Evolutionary conservation across 2,329 filamentous ascomycete genomes (phyloP), one percentile per base, ranked within the genome.

Genomic region (Blumeria graminis): DNA sequence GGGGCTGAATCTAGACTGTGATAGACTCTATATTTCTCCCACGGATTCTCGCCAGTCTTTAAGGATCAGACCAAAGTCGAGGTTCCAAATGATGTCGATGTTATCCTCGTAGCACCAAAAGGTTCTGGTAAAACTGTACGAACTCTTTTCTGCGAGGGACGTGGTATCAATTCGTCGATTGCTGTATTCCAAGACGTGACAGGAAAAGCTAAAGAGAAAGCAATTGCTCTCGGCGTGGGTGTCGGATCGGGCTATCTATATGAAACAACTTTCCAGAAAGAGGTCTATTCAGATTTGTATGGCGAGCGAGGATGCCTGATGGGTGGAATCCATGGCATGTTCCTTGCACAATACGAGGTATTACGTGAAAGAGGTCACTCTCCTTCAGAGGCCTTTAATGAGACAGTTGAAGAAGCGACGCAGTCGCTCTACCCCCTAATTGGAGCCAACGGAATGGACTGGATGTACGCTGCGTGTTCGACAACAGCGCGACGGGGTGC

Each of bases 241-340:
- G 85, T 98, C 70, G 92, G 90, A 71, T 88, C 84, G 68, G 92
- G 92, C 69, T 98, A 98, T 81, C 86, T 98, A 66, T 98, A 98
- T 82, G 86, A 96, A 84, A 98, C 92, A 70, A 98, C 92, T 71
- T 98, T 98, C 69, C 84, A 98, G 81, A 98, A 98, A 84, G 92
- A 98, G 78, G 92, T 98, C 70, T 94, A 94, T 85, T 95, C 88
- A 61, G 92, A 96, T 75, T 83, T 98, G 65, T 98, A 98, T 78
- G 92, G 92, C 73, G 92, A 98, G 84, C 89, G 92, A 76, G 92
- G 92, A 71, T 98, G 92, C 82, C 78, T 98, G 68, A 98, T 98
- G 92, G 92, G 92, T 67, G 92, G 92, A 73, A 98, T 98, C 74
- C 92, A 98, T 81, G 92, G 92, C 71, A 98, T 98, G 92, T 98